Percentiles rank a stretch among this genome's conserved stretches.
Conservation (phyloP, 2,329 filamentous ascomycete genomes). For the Stemphylium vesicarium region DNA sequence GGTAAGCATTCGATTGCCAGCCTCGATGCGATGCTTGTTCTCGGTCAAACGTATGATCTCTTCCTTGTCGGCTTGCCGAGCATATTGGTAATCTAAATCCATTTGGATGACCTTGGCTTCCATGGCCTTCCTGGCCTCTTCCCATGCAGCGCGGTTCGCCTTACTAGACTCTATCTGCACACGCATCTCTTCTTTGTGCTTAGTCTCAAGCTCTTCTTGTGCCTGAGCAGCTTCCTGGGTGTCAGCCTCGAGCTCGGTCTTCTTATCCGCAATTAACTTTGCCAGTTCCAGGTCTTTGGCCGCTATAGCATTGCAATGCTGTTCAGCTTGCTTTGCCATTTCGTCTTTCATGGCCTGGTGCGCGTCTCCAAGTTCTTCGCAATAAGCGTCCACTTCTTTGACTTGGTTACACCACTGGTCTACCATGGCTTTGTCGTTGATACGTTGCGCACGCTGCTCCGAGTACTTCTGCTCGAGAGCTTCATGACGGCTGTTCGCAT, state of each 20-base stretch:
- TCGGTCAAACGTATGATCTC: background rate
- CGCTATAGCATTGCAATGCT: background rate
- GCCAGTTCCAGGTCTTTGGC: background rate
- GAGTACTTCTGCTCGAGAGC: background rate
- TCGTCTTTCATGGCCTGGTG: background rate
- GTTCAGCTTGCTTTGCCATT: background rate
- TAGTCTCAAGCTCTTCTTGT: no score
- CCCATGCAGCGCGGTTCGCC: background rate
- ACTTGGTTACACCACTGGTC: background rate
- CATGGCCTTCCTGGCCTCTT: background rate
- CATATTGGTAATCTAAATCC: background rate
- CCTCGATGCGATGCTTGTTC: background rate
- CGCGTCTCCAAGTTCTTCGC: background rate
- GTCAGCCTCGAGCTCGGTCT: background rate
- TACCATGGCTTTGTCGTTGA: slow-evolving; percentile 1
- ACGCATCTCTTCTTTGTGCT: no score
- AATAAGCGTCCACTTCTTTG: background rate
- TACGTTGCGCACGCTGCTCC: background rate
- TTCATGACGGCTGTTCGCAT: background rate
- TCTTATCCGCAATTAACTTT: background rate
- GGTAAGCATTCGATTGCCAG: background rate
- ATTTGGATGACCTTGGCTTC: background rate
- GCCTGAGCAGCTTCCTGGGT: no score
- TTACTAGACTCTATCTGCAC: no score
- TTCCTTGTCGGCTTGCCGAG: background rate